Conservation (phyloP, 306 rosid genomes). For the Erythrophleum fordii region DNA sequence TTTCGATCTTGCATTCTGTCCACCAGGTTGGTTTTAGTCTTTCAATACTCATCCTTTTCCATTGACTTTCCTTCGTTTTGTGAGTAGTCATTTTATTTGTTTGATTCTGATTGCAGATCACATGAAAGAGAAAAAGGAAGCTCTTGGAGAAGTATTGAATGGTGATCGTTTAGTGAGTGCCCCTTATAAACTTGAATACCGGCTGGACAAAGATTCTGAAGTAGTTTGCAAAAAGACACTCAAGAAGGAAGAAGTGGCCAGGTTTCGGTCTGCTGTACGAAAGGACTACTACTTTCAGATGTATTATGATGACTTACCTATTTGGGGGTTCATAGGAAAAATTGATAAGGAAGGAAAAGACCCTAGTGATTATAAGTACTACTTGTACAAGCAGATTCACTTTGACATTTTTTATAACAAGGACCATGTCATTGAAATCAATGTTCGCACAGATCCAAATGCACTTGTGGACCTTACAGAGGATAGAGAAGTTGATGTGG, state of each 20-base stretch:
- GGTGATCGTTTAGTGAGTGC: constrained; percentile 74
- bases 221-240: constrained; percentile 47
- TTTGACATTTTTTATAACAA: constrained; percentile 57
- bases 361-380: constrained; percentile 62
- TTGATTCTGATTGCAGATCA: constrained; percentile 43
- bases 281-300: constrained; percentile 73
- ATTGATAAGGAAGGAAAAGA: constrained; percentile 62
- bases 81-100: constrained; percentile 3
- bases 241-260: constrained; percentile 52
- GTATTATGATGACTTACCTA: constrained; percentile 71
- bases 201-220: constrained; percentile 47
- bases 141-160: constrained; percentile 70
- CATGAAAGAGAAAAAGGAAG: constrained; percentile 64
- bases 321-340: constrained; percentile 78
- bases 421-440: constrained; percentile 64
- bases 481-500: constrained; percentile 55
- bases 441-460: constrained; percentile 53
- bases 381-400: constrained; percentile 66
- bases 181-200: constrained; percentile 66
- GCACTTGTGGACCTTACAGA: constrained; percentile 62
- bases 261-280: constrained; percentile 57
- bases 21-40: constrained; percentile 47
- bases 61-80: too few relatives aligned
- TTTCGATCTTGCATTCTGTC: constrained; percentile 69
- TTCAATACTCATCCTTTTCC: not conserved